Evolutionary conservation across 768 basidiomycete genomes (phyloP).

Genomic region (Agrocybe praecox): DNA sequence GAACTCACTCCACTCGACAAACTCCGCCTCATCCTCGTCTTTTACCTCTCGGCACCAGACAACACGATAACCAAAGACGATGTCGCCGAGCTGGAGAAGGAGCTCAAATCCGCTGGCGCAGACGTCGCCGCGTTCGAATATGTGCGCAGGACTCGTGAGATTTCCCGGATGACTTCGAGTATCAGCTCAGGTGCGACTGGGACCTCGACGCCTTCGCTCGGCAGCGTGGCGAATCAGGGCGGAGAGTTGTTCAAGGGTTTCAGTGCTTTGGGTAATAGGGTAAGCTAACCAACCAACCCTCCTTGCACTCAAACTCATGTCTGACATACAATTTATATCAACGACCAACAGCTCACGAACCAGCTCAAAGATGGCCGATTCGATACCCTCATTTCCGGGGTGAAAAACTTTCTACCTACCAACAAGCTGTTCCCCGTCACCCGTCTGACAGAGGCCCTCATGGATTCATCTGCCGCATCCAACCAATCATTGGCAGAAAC

Average conservation of each 20-base stretch:
- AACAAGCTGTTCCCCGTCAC: constrained; percentile 94
- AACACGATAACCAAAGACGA: constrained; percentile 86
- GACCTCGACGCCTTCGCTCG: constrained; percentile 66
- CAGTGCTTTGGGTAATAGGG: constrained; percentile 87
- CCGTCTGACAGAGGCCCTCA: constrained; percentile 91
- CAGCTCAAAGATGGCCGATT: constrained; percentile 94
- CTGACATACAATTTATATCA: too few relatives aligned
- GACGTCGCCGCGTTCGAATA: constrained; percentile 88
- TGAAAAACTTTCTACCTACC: constrained; percentile 96
- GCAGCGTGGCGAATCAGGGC: constrained; percentile 62
- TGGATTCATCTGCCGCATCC: constrained; percentile 94
- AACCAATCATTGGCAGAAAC: constrained; percentile 96
- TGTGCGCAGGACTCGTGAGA: constrained; percentile 88
- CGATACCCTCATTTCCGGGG: constrained; percentile 95
- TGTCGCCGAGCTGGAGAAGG: constrained; percentile 82
- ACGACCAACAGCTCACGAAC: constrained; percentile 82
- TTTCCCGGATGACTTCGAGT: constrained; percentile 87
- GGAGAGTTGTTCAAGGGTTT: constrained; percentile 94
- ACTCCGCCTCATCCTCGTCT: constrained; percentile 92
- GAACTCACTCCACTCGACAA: constrained; percentile 80
- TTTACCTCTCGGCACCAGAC: constrained; percentile 88
- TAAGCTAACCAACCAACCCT: too few relatives aligned
- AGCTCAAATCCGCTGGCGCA: constrained; percentile 80
- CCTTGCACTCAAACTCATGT: too few relatives aligned
- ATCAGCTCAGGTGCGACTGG: constrained; percentile 55